Evolutionary conservation across 176 grass and related monocot species (phyloP).

Genomic region (Carex pumila): DNA sequence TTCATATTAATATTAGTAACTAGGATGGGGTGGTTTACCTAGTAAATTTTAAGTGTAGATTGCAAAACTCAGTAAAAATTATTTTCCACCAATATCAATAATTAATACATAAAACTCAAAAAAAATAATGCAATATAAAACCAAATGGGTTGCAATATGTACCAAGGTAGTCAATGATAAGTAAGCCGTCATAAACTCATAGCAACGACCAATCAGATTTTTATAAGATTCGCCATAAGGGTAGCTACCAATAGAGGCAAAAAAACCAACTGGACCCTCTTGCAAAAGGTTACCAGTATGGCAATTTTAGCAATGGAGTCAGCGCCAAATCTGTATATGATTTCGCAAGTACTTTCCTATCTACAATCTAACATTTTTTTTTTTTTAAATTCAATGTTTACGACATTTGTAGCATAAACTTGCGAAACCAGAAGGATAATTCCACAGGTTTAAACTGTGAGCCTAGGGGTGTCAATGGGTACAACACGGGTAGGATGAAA

Average conservation of each 20-base stretch:
- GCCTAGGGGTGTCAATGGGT: too few relatives aligned
- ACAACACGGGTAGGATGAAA: too few relatives aligned
- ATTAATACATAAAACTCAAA: not conserved
- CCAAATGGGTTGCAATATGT: not conserved
- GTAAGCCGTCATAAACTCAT: slow-evolving; percentile 89
- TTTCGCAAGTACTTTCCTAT: too few relatives aligned
- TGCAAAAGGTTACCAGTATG: slow-evolving; percentile 87
- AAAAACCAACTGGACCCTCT: slow-evolving; percentile 46
- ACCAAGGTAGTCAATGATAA: slow-evolving; percentile 95
- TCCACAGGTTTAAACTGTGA: too few relatives aligned
- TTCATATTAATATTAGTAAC: not conserved
- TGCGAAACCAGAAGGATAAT: too few relatives aligned
- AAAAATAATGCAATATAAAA: not conserved
- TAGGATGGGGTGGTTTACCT: too few relatives aligned
- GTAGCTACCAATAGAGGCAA: slow-evolving; percentile 67
- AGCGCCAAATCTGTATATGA: slow-evolving; percentile 47
- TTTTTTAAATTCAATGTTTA: too few relatives aligned
- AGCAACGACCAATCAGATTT: slow-evolving; percentile 75
- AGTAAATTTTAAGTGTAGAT: not conserved
- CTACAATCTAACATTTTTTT: too few relatives aligned
- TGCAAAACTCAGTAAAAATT: not conserved
- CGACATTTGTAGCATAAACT: too few relatives aligned
- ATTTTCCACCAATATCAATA: not conserved
- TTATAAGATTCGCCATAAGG: slow-evolving; percentile 63
- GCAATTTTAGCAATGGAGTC: slow-evolving; percentile 50